Evolutionary conservation across 2,329 filamentous ascomycete genomes (phyloP).

Genomic region (Colletotrichum echinochloae): DNA sequence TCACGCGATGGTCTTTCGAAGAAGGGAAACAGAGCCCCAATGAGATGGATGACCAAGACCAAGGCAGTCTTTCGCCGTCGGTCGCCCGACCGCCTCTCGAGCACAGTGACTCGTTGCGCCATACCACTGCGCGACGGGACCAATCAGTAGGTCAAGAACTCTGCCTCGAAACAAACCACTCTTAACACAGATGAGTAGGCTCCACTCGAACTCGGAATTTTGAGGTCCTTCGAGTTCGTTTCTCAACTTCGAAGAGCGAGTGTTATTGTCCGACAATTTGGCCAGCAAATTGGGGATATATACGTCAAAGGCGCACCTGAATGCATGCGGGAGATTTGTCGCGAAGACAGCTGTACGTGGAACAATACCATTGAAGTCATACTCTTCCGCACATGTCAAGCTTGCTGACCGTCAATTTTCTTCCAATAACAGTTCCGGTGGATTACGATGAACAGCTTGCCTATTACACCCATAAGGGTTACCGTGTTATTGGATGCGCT

Average conservation of each 20-base stretch:
- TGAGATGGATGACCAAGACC: constrained; percentile 78
- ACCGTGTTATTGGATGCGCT: constrained; percentile 95
- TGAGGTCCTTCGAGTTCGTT: constrained; percentile 94
- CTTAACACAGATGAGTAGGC: constrained; percentile 50
- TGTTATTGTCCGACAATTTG: constrained; percentile 90
- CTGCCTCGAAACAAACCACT: background rate
- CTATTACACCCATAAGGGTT: constrained; percentile 95
- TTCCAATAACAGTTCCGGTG: constrained; percentile 71
- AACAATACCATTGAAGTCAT: constrained; percentile 50
- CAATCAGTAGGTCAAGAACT: constrained; percentile 45
- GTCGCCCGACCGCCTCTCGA: constrained; percentile 82
- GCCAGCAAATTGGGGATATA: constrained; percentile 83
- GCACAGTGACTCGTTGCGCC: constrained; percentile 43
- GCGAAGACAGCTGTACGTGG: constrained; percentile 76
- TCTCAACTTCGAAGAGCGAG: constrained; percentile 92
- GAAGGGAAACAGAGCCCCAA: constrained; percentile 80
- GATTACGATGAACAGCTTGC: constrained; percentile 92
- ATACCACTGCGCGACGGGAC: constrained; percentile 43
- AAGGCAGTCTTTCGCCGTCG: constrained; percentile 83
- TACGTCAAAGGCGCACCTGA: constrained; percentile 98
- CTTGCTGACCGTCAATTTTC: background rate
- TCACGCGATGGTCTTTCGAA: constrained; percentile 91
- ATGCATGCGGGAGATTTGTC: constrained; percentile 94
- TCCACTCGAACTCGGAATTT: constrained; percentile 86
- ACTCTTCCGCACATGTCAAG: background rate